Evolutionary conservation across 768 basidiomycete genomes (phyloP), one percentile per base, ranked within the genome.

Genomic region (Phlegmacium glaucopus): DNA sequence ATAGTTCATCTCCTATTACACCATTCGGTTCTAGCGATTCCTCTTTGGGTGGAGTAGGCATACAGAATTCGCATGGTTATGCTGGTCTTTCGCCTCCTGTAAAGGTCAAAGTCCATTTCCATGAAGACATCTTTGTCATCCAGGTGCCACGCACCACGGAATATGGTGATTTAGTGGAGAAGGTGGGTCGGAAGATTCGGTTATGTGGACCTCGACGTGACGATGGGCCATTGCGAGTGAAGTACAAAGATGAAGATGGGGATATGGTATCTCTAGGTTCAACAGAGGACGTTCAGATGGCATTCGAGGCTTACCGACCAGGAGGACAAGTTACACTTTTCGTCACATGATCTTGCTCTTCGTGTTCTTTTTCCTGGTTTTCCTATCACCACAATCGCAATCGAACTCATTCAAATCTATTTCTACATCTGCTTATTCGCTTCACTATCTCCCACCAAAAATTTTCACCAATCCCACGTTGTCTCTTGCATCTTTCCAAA

Each of bases 51-150:
- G 81, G 78, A 39, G 67, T 80, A 36, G 70, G 72, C 56, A 74
- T 79, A 53, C 80, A 77, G 47, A 71, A 66, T 47, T 76, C 73
- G 56, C 78, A 44, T 15, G 53, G 48, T 25, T 36, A 49, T 9
- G 22, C 41, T 22, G 22, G 22, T 22, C 22, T 22, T 22, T 41
- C 47, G 26, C 60, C 72, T 4, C 78, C 85, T 9, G 85, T 97
- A 36, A 91, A 94, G 62, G 84, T 97, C 61, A 95, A 95, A 69
- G 92, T 97, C 44, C 89, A 90, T 65, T 97, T 88, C 72, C 84
- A 91, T 59, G 90, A 94, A 57, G 94, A 96, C 63, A 88, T 96
- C 39, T 98, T 97, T 61, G 87, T 95, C 52, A 90, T 97, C 48
- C 88, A 92, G 66, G 91, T 95, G 18, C 79, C 89, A 36, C 78